Conservation (phyloP, 495 filamentous ascomycete species). For the Trichoderma orchidacearum region DNA sequence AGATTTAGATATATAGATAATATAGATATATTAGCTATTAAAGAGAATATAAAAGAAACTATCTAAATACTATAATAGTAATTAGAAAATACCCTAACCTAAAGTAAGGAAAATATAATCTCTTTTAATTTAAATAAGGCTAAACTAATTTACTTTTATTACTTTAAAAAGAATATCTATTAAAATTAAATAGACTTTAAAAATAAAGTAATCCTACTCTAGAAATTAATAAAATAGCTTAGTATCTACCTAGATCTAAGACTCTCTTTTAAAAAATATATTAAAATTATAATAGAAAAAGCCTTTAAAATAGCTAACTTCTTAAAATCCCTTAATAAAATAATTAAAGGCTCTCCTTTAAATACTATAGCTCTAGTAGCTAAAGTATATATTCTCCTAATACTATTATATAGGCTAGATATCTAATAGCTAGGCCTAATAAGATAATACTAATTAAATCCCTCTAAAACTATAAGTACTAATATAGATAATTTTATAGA, state of each 20-base stretch:
- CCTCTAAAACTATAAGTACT: neutral
- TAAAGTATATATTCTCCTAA: neutral
- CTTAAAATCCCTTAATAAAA: neutral
- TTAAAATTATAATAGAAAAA: neutral
- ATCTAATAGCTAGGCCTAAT: neutral
- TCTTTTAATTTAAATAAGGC: no score
- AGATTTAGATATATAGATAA: no score
- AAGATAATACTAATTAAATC: neutral
- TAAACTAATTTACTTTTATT: no score
- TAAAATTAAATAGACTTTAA: no score
- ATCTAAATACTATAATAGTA: neutral
- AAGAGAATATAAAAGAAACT: no score
- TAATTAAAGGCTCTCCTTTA: neutral
- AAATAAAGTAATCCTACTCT: no score
- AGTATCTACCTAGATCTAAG: neutral
- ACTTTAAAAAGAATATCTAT: no score
- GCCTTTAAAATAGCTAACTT: neutral
- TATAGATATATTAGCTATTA: no score
- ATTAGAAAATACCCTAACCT: neutral
- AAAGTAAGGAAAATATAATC: neutral
- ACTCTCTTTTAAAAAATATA: constrained; percentile 12
- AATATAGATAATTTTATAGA: neutral
- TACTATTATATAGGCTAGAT: neutral
- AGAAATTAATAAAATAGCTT: no score
- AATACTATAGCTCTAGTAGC: neutral